Evolutionary conservation across 441 rosid species (phyloP).

Genomic region (Erodium texanum): DNA sequence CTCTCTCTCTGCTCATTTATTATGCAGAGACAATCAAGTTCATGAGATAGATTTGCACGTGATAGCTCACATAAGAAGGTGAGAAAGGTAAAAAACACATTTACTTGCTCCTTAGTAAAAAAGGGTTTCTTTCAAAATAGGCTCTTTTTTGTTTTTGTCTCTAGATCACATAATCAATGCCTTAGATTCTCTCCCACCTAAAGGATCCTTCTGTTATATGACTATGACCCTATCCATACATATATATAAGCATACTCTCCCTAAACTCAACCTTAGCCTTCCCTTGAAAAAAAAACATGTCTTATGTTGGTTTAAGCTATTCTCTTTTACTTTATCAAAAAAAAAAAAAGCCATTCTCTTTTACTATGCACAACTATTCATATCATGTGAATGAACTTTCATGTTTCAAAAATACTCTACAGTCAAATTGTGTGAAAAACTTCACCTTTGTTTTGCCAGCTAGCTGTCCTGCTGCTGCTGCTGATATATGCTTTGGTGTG

Average conservation of each 20-base stretch:
- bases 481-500: not conserved
- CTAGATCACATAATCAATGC: not conserved
- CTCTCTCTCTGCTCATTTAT: not conserved
- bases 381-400: not conserved
- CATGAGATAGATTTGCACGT: not conserved
- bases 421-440: not conserved
- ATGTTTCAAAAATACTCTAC: not conserved
- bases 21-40: slow-evolving; percentile 2
- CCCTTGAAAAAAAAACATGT: not conserved
- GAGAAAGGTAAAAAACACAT: not conserved
- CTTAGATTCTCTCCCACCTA: not conserved
- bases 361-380: not conserved
- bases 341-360: not conserved
- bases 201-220: not conserved
- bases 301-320: not conserved
- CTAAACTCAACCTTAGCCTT: not conserved
- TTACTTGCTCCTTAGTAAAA: too few species aligned
- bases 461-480: not conserved
- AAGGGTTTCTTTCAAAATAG: too few species aligned
- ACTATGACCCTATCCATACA: too few species aligned
- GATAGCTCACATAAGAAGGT: not conserved
- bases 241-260: not conserved
- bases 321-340: not conserved
- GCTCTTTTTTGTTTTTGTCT: too few species aligned
- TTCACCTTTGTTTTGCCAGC: slow-evolving; percentile 2